These are phyloP conservation scores for Asterochloris erici DNA, from an alignment of 139 green algal genomes.

Conservation along the genomic window DNA sequence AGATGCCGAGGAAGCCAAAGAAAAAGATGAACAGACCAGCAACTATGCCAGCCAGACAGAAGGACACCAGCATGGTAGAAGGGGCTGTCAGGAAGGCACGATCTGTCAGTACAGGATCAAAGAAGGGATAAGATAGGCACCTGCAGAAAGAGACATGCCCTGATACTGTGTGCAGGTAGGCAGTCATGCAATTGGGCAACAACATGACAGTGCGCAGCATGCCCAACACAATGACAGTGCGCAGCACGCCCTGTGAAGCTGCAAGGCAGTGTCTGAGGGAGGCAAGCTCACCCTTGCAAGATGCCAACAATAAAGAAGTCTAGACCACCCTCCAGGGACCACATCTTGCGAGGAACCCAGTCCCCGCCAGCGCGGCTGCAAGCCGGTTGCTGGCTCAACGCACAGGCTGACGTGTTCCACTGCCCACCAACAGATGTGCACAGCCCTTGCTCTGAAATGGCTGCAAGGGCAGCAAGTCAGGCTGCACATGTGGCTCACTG, in stretches of 20 bases:
- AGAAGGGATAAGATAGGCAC: conserved; percentile 22
- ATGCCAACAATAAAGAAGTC: conserved; percentile 26
- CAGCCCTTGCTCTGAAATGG: conserved; percentile 9
- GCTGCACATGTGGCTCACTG: no score
- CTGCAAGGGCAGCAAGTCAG: conserved; percentile 2
- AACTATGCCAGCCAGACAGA: conserved; percentile 16
- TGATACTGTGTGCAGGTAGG: neutral
- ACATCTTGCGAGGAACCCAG: neutral
- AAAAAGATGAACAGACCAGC: conserved; percentile 25
- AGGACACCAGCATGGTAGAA: conserved; percentile 21
- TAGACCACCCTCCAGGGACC: conserved; percentile 19
- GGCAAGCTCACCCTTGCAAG: conserved; percentile 3
- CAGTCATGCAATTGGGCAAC: neutral
- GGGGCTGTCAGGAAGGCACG: conserved; percentile 26
- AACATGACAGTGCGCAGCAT: neutral
- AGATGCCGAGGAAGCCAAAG: conserved; percentile 29
- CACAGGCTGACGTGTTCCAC: neutral
- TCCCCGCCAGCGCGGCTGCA: neutral
- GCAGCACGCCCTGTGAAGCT: neutral
- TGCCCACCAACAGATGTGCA: conserved; percentile 24
- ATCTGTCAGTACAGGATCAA: conserved; percentile 30
- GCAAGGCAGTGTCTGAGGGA: neutral
- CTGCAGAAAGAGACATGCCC: neutral
- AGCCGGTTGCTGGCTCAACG: conserved; percentile 7
- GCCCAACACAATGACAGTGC: no score